Conservation (phyloP, 2,329 filamentous ascomycete species). For the Alternaria longipes region DNA sequence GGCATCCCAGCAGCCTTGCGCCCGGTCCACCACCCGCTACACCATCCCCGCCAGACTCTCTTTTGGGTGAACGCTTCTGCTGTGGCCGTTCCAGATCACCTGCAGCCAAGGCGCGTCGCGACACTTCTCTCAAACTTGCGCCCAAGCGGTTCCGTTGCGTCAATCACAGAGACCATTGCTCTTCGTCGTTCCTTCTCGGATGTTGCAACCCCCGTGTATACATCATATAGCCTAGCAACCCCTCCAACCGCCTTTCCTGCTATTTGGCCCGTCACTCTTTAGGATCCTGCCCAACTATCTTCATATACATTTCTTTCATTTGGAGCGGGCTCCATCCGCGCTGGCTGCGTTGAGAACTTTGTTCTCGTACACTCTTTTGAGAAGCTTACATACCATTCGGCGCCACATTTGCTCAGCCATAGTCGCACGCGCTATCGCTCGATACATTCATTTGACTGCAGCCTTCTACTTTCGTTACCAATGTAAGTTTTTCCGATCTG, state of each 20-base stretch:
- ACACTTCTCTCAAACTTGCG: conserved; percentile 51
- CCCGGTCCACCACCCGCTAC: conserved; percentile 44
- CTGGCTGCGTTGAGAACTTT: conserved; percentile 49
- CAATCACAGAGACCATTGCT: conserved; percentile 45
- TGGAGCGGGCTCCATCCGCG: conserved; percentile 53
- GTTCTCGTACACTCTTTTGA: conserved; percentile 53
- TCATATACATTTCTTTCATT: conserved; percentile 43
- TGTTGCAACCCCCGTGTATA: conserved; percentile 40
- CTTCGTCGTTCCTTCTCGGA: conserved; percentile 44
- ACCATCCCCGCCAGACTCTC: conserved; percentile 39
- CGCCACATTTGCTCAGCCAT: conserved; percentile 35
- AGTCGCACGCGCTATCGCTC: conserved; percentile 49
- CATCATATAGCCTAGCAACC: conserved; percentile 49
- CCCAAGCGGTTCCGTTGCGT: conserved; percentile 50
- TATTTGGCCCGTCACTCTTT: conserved; percentile 54
- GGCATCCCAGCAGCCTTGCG: conserved; percentile 47
- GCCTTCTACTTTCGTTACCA: conserved; percentile 32
- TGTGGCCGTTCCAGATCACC: conserved; percentile 53
- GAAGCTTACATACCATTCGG: conserved; percentile 33
- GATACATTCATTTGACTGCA: conserved; percentile 48
- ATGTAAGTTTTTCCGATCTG: conserved; percentile 40
- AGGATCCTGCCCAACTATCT: conserved; percentile 42
- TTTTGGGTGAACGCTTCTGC: conserved; percentile 52
- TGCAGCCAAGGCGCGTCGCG: conserved; percentile 54
- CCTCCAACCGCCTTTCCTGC: conserved; percentile 44